Evolutionary conservation across 495 filamentous ascomycete species (phyloP).

Genomic region (Neurospora sp.): DNA sequence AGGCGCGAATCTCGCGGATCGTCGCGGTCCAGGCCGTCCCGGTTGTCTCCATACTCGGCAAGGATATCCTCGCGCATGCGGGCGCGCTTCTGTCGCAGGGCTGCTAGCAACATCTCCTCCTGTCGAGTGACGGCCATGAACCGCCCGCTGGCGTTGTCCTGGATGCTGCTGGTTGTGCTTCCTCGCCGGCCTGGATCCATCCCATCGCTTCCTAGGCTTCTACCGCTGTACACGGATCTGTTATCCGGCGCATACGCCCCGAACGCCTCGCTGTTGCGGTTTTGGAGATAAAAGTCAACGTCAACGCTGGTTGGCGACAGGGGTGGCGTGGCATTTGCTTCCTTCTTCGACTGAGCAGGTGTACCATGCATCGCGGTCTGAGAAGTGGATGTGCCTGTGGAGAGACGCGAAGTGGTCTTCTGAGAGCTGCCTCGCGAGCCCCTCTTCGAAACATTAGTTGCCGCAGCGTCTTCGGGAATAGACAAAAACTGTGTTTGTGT

Average conservation of each 20-base stretch:
- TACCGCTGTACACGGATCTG: slow-evolving; percentile 12
- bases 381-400: slow-evolving; percentile 7
- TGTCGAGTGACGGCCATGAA: slow-evolving; percentile 81
- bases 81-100: slow-evolving; percentile 68
- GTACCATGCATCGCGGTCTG: slow-evolving; percentile 3
- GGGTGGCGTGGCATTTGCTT: slow-evolving; percentile 32
- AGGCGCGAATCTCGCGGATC: slow-evolving; percentile 7
- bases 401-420: slow-evolving; percentile 6
- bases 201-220: slow-evolving; percentile 9
- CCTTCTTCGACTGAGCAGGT: not conserved
- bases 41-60: slow-evolving; percentile 37
- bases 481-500: slow-evolving; percentile 14
- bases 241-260: slow-evolving; percentile 6
- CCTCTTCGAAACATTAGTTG: slow-evolving; percentile 5
- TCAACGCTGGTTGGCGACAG: slow-evolving; percentile 38
- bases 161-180: slow-evolving; percentile 15
- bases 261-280: slow-evolving; percentile 3
- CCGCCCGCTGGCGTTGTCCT: slow-evolving; percentile 40
- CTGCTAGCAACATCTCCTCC: slow-evolving; percentile 73
- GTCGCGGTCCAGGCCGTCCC: slow-evolving; percentile 4
- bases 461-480: slow-evolving; percentile 4
- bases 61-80: slow-evolving; percentile 66
- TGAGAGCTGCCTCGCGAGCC: slow-evolving; percentile 12
- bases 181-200: slow-evolving; percentile 6
- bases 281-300: slow-evolving; percentile 33